Evolutionary conservation across 2,329 filamentous ascomycete species (phyloP).

Genomic region (Lasiodiplodia sp.): DNA sequence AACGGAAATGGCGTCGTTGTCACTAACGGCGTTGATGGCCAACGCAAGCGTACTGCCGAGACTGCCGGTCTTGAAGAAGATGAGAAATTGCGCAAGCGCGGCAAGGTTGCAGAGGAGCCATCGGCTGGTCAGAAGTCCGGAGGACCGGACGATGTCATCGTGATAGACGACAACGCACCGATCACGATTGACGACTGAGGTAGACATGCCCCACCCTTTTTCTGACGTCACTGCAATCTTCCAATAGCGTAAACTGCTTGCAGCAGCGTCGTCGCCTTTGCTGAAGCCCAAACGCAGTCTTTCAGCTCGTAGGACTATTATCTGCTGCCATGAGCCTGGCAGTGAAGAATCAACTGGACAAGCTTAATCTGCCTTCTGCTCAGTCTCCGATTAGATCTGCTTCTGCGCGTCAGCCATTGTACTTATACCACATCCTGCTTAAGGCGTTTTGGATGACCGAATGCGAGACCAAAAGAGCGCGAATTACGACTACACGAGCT

Average conservation of each 20-base stretch:
- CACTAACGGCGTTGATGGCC: constrained; percentile 43
- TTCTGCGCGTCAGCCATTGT: constrained; percentile 15
- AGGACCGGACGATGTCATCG: constrained; percentile 47
- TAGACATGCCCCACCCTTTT: constrained; percentile 9
- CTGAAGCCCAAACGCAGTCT: constrained; percentile 18
- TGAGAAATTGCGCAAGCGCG: constrained; percentile 46
- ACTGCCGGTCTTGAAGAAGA: constrained; percentile 51
- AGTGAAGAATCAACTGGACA: neutral
- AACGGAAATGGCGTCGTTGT: constrained; percentile 41
- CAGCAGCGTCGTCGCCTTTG: constrained; percentile 3
- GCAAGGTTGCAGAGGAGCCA: constrained; percentile 47
- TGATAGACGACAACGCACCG: constrained; percentile 43
- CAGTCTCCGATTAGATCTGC: constrained; percentile 21
- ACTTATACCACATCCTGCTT: constrained; percentile 22
- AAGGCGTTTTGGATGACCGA: constrained; percentile 6
- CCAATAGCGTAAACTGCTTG: neutral
- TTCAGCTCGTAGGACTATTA: constrained; percentile 1
- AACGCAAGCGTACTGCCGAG: constrained; percentile 56
- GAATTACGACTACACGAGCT: neutral
- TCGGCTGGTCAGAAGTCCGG: constrained; percentile 34
- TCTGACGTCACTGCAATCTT: constrained; percentile 10
- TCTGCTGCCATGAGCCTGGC: neutral
- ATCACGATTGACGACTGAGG: constrained; percentile 46
- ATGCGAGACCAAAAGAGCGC: constrained; percentile 2
- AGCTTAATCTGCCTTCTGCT: constrained; percentile 13